Conservation (phyloP, 352 stramenopile species). For the Achlya hypogyna region DNA sequence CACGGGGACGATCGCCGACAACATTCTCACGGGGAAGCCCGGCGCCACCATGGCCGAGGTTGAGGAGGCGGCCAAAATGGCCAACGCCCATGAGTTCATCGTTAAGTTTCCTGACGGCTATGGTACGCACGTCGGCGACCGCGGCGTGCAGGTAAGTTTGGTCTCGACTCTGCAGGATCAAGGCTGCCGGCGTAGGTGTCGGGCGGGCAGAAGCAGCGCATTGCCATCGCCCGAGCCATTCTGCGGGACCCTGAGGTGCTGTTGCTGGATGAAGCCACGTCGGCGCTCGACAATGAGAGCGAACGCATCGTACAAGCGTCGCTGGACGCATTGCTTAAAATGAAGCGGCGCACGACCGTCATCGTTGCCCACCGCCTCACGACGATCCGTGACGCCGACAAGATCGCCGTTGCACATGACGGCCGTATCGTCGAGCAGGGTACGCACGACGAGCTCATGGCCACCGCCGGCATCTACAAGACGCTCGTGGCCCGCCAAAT, state of each 20-base stretch:
- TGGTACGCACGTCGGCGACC: slow-evolving; percentile 88
- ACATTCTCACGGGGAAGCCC: slow-evolving; percentile 51
- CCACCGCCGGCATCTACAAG: slow-evolving; percentile 28
- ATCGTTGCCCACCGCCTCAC: slow-evolving; percentile 92
- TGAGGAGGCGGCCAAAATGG: slow-evolving; percentile 78
- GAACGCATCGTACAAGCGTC: slow-evolving; percentile 79
- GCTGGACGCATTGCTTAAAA: slow-evolving; percentile 48
- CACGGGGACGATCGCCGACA: slow-evolving; percentile 50
- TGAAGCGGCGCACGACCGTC: slow-evolving; percentile 76
- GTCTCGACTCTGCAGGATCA: background rate
- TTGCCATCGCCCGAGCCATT: slow-evolving; percentile 90
- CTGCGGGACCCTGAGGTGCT: slow-evolving; percentile 81
- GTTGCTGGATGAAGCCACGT: slow-evolving; percentile 89
- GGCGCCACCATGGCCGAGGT: slow-evolving; percentile 49
- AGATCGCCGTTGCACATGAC: slow-evolving; percentile 90
- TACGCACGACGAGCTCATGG: slow-evolving; percentile 86
- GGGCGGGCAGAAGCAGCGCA: slow-evolving; percentile 60
- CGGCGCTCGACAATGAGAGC: slow-evolving; percentile 68
- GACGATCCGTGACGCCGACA: slow-evolving; percentile 90
- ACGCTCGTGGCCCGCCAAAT: slow-evolving; percentile 24
- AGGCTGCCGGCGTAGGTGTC: slow-evolving; percentile 26
- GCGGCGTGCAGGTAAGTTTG: slow-evolving; percentile 81
- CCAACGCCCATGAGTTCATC: slow-evolving; percentile 93
- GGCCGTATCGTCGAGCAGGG: slow-evolving; percentile 88
- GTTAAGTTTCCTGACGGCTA: slow-evolving; percentile 81